Evolutionary conservation across 2,329 filamentous ascomycete genomes (phyloP), one percentile per base, ranked within the genome.

Genomic region (Dendrostoma leiphaemia): DNA sequence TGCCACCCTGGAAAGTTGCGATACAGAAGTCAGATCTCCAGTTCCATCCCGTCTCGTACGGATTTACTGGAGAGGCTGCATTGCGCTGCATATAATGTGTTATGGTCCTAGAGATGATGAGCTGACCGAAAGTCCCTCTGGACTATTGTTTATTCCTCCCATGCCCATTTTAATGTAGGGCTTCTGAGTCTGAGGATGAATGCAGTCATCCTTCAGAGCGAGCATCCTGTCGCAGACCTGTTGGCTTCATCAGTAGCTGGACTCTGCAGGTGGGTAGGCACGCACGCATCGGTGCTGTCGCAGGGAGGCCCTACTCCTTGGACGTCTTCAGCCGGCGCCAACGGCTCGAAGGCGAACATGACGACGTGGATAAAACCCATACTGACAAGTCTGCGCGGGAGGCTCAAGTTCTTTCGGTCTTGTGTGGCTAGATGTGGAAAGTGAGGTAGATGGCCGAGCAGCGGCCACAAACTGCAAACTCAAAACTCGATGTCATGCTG

Each of bases 311-410:
- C 43, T 69, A 87, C 86, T 62, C 81, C 76, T 60, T 81, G 72
- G 7, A 88, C 71, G 29, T 79, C 72, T 15, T 77, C 75, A 1
- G 73, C 61, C 1, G 73, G 71, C 2, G 74, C 67, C 1, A 72
- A 71, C 0, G 80, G 67, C 63, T 85, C 85, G 73, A 88, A 88
- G 57, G 83, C 76, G 62, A 89, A 86, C 24, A 88, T 72, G 3
- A 90, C 85, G 48, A 89, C 78, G 65, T 90, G 87, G n/a, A 82
- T 73, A 61, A 89, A 76, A 0, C 82, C 65, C 85, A 88, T 88
- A 3, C 24, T 58, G 4, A 13, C 41, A n/a, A n/a, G n/a, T n/a
- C n/a, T n/a, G n/a, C n/a, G n/a, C n/a, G n/a, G n/a, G n/a, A n/a
- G n/a, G n/a, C n/a, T n/a, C n/a, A n/a, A n/a, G n/a, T n/a, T n/a